Conservation (phyloP, 192 early-diverging fungal genomes). For the Allomyces macrogynus region DNA sequence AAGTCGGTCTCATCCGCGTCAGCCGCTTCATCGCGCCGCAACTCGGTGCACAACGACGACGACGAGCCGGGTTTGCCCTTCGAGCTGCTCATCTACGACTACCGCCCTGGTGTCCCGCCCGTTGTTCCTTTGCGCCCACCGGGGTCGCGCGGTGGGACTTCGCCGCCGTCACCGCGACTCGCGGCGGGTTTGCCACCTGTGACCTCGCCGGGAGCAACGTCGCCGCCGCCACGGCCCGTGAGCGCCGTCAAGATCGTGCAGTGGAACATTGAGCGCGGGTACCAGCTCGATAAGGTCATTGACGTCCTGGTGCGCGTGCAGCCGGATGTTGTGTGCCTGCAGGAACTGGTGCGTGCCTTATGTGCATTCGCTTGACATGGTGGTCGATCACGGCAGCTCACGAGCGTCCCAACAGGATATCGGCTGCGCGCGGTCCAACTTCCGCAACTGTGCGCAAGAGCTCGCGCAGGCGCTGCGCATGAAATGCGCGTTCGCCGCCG, state of each 20-base stretch:
- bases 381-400: background rate
- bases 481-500: conserved; percentile 45
- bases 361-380: background rate
- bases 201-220: too few species aligned
- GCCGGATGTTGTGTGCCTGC: conserved; percentile 49
- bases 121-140: too few species aligned
- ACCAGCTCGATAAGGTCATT: conserved; percentile 38
- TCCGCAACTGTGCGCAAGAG: conserved; percentile 34
- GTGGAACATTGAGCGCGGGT: conserved; percentile 71
- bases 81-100: too few species aligned
- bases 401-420: conserved; percentile 35
- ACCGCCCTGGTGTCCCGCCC: too few species aligned
- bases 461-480: conserved; percentile 33
- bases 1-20: too few species aligned
- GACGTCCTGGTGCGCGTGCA: conserved; percentile 27
- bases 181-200: too few species aligned
- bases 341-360: conserved; percentile 10
- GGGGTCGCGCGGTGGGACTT: too few species aligned
- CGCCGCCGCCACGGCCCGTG: too few species aligned
- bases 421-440: conserved; percentile 41
- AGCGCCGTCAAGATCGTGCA: conserved; percentile 33
- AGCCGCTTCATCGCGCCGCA: too few species aligned
- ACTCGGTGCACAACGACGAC: too few species aligned
- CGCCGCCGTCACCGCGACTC: too few species aligned
- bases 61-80: too few species aligned